Evolutionary conservation across 768 basidiomycete species (phyloP).

Genomic region (Termitomyces sp.): DNA sequence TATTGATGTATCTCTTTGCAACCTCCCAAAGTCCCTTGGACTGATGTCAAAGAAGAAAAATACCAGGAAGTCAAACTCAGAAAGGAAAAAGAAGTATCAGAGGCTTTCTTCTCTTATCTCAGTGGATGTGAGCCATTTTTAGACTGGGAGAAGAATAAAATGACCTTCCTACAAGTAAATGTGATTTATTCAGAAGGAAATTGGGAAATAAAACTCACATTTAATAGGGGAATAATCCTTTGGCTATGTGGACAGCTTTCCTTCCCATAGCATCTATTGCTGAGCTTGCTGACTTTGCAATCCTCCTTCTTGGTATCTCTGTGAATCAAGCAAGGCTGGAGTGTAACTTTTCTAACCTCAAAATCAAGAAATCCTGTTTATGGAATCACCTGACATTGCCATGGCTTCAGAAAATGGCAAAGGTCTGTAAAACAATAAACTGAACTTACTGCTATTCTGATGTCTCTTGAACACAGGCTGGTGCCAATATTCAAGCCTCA

Average conservation of each 20-base stretch:
- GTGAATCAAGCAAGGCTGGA: background rate
- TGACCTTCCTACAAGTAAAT: background rate
- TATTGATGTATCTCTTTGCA: too few relatives aligned
- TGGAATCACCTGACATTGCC: background rate
- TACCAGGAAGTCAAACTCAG: background rate
- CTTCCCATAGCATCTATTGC: background rate
- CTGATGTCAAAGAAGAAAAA: background rate
- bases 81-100: background rate
- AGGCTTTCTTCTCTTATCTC: background rate
- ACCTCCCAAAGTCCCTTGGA: background rate
- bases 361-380: background rate
- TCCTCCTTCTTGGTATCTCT: background rate
- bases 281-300: background rate
- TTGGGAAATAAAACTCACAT: background rate
- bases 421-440: background rate
- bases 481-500: background rate
- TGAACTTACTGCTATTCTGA: background rate
- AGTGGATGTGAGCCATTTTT: background rate
- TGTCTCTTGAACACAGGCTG: background rate
- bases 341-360: background rate
- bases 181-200: background rate
- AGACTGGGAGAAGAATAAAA: background rate
- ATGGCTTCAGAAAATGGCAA: background rate
- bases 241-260: background rate
- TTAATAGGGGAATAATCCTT: background rate